Percentiles rank a stretch among this genome's conserved stretches.
Evolutionary conservation across 2,329 filamentous ascomycete species (phyloP).

Genomic region (Arthrobotrys musiformis): DNA sequence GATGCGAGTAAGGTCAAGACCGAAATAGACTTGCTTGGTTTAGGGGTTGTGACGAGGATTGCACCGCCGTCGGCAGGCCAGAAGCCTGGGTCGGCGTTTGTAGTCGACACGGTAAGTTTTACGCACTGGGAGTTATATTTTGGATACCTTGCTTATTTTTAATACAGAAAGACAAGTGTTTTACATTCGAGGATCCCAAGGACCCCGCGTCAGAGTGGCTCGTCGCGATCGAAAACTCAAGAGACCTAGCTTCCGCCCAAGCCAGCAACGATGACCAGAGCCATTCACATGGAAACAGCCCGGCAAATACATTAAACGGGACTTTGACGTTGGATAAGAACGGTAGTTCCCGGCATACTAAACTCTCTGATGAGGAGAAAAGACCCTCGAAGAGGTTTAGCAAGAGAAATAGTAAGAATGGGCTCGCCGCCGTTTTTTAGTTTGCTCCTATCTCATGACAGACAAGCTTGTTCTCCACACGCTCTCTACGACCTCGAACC

Average conservation of each 20-base stretch:
- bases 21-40: slow-evolving; percentile 86
- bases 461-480: not conserved
- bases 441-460: not conserved
- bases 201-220: slow-evolving; percentile 89
- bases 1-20: slow-evolving; percentile 96
- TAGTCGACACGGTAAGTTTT: slow-evolving; percentile 84
- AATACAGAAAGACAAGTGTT: slow-evolving; percentile 82
- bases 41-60: slow-evolving; percentile 81
- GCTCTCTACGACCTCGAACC: not conserved
- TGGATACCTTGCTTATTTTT: slow-evolving; percentile 40
- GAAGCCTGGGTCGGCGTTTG: slow-evolving; percentile 75
- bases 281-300: slow-evolving; percentile 66
- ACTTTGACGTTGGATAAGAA: slow-evolving; percentile 66
- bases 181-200: slow-evolving; percentile 93
- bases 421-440: slow-evolving; percentile 86
- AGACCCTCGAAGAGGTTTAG: slow-evolving; percentile 75
- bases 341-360: slow-evolving; percentile 67
- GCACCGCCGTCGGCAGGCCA: slow-evolving; percentile 74
- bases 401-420: slow-evolving; percentile 92
- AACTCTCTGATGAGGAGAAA: slow-evolving; percentile 64
- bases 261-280: slow-evolving; percentile 43
- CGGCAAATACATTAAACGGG: slow-evolving; percentile 76
- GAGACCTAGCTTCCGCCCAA: slow-evolving; percentile 77
- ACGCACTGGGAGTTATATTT: not conserved
- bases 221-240: slow-evolving; percentile 84